A percentile compares a stretch with the other conserved stretches of the same genome.
Conservation (phyloP, 2,329 filamentous ascomycete species). For the Zymoseptoria pseudotritici region DNA sequence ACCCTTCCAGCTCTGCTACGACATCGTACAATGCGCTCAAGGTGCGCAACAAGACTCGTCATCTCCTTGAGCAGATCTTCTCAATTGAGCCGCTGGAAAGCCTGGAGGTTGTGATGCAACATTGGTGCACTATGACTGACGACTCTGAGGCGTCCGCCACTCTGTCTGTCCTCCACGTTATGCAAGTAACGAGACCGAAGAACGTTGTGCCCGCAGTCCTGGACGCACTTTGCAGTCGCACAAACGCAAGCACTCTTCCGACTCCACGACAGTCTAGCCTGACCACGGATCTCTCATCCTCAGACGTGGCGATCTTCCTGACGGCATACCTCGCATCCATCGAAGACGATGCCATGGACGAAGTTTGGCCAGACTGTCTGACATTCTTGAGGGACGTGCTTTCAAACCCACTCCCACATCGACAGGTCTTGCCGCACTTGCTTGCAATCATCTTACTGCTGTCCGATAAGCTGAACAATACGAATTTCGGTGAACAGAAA, state of each 20-base stretch:
- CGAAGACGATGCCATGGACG: conserved; percentile 95
- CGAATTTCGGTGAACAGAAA: conserved; percentile 88
- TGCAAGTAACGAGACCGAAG: conserved; percentile 84
- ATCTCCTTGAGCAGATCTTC: conserved; percentile 87
- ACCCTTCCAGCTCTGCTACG: conserved; percentile 57
- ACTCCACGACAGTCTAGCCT: conserved; percentile 75
- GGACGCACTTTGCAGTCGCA: conserved; percentile 91
- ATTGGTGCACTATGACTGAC: conserved; percentile 59
- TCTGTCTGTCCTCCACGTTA: conserved; percentile 78
- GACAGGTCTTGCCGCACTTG: conserved; percentile 78
- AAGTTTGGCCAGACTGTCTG: conserved; percentile 94
- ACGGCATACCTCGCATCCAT: conserved; percentile 84
- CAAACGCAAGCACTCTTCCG: conserved; percentile 74
- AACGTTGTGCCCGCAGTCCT: conserved; percentile 91
- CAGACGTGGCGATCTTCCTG: conserved; percentile 78
- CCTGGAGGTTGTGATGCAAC: conserved; percentile 78
- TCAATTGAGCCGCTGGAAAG: conserved; percentile 88
- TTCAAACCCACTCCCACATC: conserved; percentile 87
- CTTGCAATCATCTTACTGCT: conserved; percentile 84
- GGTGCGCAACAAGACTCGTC: conserved; percentile 80
- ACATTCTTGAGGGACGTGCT: conserved; percentile 83
- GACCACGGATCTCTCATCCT: conserved; percentile 75
- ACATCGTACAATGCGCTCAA: conserved; percentile 91
- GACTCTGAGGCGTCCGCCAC: conserved; percentile 46
- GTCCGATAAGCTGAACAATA: conserved; percentile 94